Evolutionary conservation across 2,329 filamentous ascomycete genomes (phyloP).

Genomic region (Didymellaceae sp.): DNA sequence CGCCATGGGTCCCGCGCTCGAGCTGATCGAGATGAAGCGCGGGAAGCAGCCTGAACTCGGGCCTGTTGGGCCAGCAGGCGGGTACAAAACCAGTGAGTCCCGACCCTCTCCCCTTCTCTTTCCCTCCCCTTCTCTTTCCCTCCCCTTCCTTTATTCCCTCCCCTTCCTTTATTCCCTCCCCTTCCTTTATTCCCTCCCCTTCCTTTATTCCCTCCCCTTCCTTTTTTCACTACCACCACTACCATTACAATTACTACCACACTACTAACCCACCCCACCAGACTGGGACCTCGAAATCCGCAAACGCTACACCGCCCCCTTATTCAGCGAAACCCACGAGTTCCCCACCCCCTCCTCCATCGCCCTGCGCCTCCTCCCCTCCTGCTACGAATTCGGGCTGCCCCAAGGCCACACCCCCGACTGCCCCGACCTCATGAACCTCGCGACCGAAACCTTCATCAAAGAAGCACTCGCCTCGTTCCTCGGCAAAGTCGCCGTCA

Average conservation of each 20-base stretch:
- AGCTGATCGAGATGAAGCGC: conserved; percentile 47
- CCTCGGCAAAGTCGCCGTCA: conserved; percentile 61
- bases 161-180: neutral
- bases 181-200: neutral
- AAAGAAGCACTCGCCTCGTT: conserved; percentile 65
- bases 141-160: neutral
- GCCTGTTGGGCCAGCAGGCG: conserved; percentile 69
- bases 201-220: neutral
- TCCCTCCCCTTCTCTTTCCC: neutral
- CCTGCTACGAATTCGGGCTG: conserved; percentile 70
- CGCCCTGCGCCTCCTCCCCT: conserved; percentile 66
- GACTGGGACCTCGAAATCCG: conserved; percentile 70
- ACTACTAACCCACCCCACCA: conserved; percentile 13
- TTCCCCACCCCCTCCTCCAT: conserved; percentile 66
- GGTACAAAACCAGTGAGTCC: conserved; percentile 79
- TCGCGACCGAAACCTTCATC: conserved; percentile 67
- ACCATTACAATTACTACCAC: too few species aligned
- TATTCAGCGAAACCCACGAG: conserved; percentile 67
- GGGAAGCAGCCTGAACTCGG: conserved; percentile 65
- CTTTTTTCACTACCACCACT: too few species aligned
- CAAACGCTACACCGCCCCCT: conserved; percentile 67
- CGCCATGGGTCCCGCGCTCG: conserved; percentile 30
- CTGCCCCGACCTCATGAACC: conserved; percentile 66
- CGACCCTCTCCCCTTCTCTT: too few species aligned
- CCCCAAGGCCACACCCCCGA: conserved; percentile 59